These are phyloP conservation scores for Nigrospora osmanthi DNA, from an alignment of 2,329 filamentous ascomycete genomes.

Conservation along the genomic window DNA sequence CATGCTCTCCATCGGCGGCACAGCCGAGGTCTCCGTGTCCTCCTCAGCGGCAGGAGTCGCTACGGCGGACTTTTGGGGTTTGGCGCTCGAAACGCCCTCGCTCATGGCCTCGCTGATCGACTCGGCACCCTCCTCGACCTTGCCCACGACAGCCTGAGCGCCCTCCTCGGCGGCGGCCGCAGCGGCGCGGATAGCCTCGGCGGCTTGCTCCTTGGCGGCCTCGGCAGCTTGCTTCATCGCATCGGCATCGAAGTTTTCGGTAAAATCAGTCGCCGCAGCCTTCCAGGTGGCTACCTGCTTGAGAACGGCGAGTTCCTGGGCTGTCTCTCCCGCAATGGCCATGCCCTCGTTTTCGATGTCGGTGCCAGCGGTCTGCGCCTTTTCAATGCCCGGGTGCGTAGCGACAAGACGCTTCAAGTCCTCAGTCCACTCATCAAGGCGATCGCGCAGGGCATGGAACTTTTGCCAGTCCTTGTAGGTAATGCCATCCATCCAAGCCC, in stretches of 20 bases:
- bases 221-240: conserved; percentile 1
- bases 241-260: conserved; percentile 64
- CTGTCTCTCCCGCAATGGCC: conserved; percentile 68
- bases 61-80: conserved; percentile 9
- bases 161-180: conserved; percentile 15
- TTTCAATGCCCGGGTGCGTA: conserved; percentile 61
- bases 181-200: conserved; percentile 11
- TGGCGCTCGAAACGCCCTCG: conserved; percentile 21
- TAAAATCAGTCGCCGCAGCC: conserved; percentile 63
- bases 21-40: conserved; percentile 12
- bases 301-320: conserved; percentile 69
- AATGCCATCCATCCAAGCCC: conserved; percentile 92
- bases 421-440: conserved; percentile 76
- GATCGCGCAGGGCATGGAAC: conserved; percentile 79
- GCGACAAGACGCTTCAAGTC: conserved; percentile 73
- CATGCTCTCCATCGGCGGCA: conserved; percentile 13
- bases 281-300: conserved; percentile 86
- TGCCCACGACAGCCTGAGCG: conserved; percentile 10
- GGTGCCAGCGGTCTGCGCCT: conserved; percentile 59
- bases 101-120: conserved; percentile 9
- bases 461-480: conserved; percentile 97
- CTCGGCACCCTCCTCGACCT: conserved; percentile 2
- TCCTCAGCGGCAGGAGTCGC: conserved; percentile 11
- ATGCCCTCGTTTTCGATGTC: conserved; percentile 74
- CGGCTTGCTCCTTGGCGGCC: conserved; percentile 23